These are phyloP conservation scores for Gilbertella persicaria DNA, from an alignment of 371 early-diverging fungal genomes.

Conservation along the genomic window DNA sequence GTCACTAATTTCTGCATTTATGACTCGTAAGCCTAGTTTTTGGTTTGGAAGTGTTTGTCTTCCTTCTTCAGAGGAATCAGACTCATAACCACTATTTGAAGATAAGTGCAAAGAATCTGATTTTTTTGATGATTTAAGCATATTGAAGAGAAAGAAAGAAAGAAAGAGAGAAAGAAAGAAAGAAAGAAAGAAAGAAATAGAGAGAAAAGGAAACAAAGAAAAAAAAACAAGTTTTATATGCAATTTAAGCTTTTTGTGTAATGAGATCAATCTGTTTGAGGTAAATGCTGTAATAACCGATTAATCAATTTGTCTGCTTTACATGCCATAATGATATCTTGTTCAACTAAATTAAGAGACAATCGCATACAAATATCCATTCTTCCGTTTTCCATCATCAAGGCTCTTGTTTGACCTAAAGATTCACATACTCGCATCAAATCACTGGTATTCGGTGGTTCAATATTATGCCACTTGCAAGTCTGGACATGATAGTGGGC, in stretches of 20 bases:
- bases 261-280: slow-evolving; percentile 4
- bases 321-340: slow-evolving; percentile 79
- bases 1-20: slow-evolving; percentile 3
- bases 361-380: slow-evolving; percentile 72
- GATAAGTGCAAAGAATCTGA: not conserved
- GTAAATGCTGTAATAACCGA: slow-evolving; percentile 11
- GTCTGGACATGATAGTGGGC: slow-evolving; percentile 53
- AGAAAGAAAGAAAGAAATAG: too few species aligned
- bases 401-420: slow-evolving; percentile 64
- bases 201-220: too few species aligned
- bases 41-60: not conserved
- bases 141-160: not conserved
- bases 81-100: slow-evolving; percentile 9
- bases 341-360: slow-evolving; percentile 66
- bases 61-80: slow-evolving; percentile 11
- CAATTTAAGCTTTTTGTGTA: too few species aligned
- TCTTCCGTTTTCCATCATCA: slow-evolving; percentile 71
- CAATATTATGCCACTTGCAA: slow-evolving; percentile 67
- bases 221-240: not conserved
- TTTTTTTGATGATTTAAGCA: too few species aligned
- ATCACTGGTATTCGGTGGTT: slow-evolving; percentile 64
- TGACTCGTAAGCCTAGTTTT: slow-evolving; percentile 2
- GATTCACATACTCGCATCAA: slow-evolving; percentile 68
- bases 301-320: slow-evolving; percentile 50
- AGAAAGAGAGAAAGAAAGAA: not conserved